phyloP scores from a whole-genome alignment of 345 rosid species.

The Gossypioides kirkii region DNA sequence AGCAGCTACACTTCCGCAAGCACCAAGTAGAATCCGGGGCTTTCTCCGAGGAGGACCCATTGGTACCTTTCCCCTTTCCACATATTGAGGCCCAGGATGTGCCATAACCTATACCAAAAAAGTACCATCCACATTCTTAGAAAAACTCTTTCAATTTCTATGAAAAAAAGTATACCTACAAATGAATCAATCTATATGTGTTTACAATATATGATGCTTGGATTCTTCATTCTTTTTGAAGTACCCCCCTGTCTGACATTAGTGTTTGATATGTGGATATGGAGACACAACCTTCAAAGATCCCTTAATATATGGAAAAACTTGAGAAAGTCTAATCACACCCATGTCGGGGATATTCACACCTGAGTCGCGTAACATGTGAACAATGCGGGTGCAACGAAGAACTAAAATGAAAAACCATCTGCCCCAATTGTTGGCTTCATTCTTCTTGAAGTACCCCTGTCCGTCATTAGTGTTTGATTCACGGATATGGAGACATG shows the following conservation, averaged over 20 bases:
- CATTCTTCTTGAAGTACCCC: not conserved
- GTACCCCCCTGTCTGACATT: too few species aligned
- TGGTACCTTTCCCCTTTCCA: constrained; percentile 26
- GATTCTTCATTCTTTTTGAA: not conserved
- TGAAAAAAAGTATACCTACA: not conserved
- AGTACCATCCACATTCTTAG: not conserved
- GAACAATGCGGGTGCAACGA: not conserved
- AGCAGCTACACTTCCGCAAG: constrained; percentile 93
- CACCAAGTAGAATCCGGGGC: constrained; percentile 70
- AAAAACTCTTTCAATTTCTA: not conserved
- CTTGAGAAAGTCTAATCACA: too few species aligned
- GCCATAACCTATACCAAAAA: constrained; percentile 12
- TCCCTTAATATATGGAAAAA: too few species aligned
- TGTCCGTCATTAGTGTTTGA: too few species aligned
- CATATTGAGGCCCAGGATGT: not conserved
- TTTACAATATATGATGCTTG: not conserved
- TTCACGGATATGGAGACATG: too few species aligned
- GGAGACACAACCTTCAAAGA: too few species aligned
- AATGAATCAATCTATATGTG: not conserved
- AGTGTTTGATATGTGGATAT: too few species aligned
- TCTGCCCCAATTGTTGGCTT: not conserved
- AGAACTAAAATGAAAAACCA: not conserved
- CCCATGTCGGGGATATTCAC: too few species aligned
- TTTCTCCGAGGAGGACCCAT: constrained; percentile 33
- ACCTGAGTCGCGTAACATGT: not conserved